A percentile compares a stretch with the other conserved stretches of the same genome.
phyloP scores from a whole-genome alignment of 140 eudicot genomes.

The Senecio squalidus region DNA sequence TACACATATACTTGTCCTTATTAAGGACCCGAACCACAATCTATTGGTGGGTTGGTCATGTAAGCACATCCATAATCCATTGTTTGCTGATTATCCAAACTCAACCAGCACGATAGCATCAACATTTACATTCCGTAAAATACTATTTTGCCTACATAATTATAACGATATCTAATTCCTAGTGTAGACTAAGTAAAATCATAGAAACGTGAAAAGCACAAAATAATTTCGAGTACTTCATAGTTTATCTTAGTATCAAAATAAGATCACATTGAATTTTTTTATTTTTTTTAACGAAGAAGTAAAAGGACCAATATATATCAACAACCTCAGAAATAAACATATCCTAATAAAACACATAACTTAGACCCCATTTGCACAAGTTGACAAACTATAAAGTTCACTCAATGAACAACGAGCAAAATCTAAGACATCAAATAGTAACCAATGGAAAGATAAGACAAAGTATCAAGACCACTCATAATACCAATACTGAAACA shows the following conservation, averaged over 20 bases:
- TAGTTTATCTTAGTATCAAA: too few relatives aligned
- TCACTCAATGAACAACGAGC: conserved; percentile 6
- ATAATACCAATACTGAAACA: conserved; percentile 20
- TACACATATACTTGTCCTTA: too few relatives aligned
- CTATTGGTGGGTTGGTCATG: too few relatives aligned
- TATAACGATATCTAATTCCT: neutral
- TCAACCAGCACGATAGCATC: too few relatives aligned
- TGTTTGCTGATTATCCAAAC: too few relatives aligned
- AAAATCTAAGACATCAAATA: conserved; percentile 4
- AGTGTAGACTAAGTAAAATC: neutral
- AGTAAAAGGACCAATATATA: neutral
- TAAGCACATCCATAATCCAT: too few relatives aligned
- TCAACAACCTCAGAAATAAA: neutral
- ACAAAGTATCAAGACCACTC: conserved; percentile 24
- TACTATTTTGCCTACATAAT: neutral
- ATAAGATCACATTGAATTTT: too few relatives aligned
- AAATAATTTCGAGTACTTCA: too few relatives aligned
- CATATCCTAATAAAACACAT: neutral
- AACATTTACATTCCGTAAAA: neutral
- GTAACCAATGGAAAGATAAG: conserved; percentile 15
- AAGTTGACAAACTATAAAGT: conserved; percentile 17
- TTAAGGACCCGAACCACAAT: too few relatives aligned
- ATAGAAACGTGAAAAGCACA: too few relatives aligned
- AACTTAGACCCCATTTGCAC: conserved; percentile 21
- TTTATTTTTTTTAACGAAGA: too few relatives aligned